phyloP scores from a whole-genome alignment of 108 stramenopile species.

The Seminavis robusta region DNA sequence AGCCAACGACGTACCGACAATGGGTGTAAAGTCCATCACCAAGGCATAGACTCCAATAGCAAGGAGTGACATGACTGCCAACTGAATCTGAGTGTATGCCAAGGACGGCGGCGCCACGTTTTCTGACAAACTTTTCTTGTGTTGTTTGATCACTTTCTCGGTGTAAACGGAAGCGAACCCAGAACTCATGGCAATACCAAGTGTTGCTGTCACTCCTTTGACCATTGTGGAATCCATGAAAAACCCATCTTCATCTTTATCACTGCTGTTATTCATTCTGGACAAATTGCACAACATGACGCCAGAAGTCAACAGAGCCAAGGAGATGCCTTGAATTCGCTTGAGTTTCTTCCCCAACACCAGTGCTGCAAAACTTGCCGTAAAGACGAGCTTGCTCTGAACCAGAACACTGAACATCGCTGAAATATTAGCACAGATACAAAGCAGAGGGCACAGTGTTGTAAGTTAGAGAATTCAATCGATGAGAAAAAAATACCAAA shows the following conservation, averaged over 20 bases:
- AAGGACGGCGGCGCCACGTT: constrained; percentile 35
- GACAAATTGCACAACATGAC: constrained; percentile 89
- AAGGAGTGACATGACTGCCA: constrained; percentile 59
- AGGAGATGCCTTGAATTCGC: constrained; percentile 70
- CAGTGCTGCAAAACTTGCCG: constrained; percentile 87
- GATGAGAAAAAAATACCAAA: too few relatives aligned
- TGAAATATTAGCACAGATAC: too few relatives aligned
- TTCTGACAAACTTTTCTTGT: constrained; percentile 22
- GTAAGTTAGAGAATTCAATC: too few relatives aligned
- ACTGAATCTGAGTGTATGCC: constrained; percentile 60
- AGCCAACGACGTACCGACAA: too few relatives aligned
- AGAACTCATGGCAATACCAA: constrained; percentile 69
- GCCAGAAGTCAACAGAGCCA: constrained; percentile 82
- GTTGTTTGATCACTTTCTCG: constrained; percentile 92
- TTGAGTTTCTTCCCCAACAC: constrained; percentile 76
- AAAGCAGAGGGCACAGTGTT: too few relatives aligned
- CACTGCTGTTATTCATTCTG: neutral
- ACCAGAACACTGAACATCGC: constrained; percentile 91
- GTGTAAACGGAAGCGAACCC: constrained; percentile 97
- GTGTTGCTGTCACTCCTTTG: constrained; percentile 82
- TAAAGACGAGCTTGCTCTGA: constrained; percentile 84
- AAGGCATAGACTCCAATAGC: constrained; percentile 59
- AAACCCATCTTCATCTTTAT: neutral
- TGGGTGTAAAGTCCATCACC: constrained; percentile 27
- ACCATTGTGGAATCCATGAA: too few relatives aligned